Percentiles rank a stretch among this genome's conserved stretches.
phyloP scores from a whole-genome alignment of 1,284 basidiomycete genomes.

The Leccinum fallax region DNA sequence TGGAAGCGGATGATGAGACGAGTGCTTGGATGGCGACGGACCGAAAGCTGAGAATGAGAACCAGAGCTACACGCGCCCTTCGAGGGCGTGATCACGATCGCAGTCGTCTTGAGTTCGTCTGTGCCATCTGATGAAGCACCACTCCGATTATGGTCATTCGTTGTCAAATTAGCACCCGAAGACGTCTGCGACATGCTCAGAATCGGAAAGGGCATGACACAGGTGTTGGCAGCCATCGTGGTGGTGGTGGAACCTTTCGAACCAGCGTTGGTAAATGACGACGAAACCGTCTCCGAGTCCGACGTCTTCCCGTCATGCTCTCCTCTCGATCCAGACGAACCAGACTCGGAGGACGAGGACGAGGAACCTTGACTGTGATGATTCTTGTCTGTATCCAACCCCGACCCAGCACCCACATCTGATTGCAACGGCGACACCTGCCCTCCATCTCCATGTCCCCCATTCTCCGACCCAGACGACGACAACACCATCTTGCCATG shows the following conservation, averaged over 20 bases:
- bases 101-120: constrained; percentile 13
- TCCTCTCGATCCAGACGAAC: neutral
- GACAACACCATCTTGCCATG: too few species aligned
- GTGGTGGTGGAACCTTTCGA: neutral
- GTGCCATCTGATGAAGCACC: neutral
- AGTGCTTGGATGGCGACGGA: constrained; percentile 5
- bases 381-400: constrained; percentile 8
- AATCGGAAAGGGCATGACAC: constrained; percentile 27
- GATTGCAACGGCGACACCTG: neutral
- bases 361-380: neutral
- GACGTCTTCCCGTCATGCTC: neutral
- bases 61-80: neutral
- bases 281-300: neutral
- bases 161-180: neutral
- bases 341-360: neutral
- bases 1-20: constrained; percentile 11
- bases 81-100: constrained; percentile 4
- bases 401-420: neutral
- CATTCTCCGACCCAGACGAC: neutral
- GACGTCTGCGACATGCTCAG: constrained; percentile 11
- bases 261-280: neutral
- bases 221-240: neutral
- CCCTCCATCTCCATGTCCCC: neutral
- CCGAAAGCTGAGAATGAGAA: constrained; percentile 1
- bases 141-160: neutral